Percentiles rank a stretch among this genome's conserved stretches.
phyloP scores from a whole-genome alignment of 179 eudicot species.

The Dionaea muscipula region DNA sequence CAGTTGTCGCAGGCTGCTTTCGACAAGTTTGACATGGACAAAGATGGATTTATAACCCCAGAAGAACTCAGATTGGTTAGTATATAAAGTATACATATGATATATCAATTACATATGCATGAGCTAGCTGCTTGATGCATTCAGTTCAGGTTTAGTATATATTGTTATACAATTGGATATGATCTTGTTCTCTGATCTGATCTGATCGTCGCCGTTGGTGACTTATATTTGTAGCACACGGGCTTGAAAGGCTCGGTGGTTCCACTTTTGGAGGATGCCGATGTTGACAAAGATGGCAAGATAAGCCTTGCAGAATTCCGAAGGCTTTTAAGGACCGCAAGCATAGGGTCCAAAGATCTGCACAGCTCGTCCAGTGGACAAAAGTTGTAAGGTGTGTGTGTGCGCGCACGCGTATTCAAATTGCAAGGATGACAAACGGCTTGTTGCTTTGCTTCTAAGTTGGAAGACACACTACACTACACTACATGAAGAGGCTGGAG shows the following conservation, averaged over 20 bases:
- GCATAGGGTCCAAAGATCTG: conserved; percentile 35
- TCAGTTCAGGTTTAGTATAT: too few species aligned
- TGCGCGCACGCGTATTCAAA: too few species aligned
- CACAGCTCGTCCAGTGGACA: conserved; percentile 22
- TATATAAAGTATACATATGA: conserved; percentile 8
- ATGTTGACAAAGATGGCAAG: conserved; percentile 78
- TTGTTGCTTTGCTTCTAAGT: too few species aligned
- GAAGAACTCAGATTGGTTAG: conserved; percentile 81
- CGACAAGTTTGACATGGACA: conserved; percentile 83
- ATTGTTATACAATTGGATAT: neutral
- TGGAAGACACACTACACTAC: too few species aligned
- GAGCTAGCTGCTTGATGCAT: too few species aligned
- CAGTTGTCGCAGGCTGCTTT: conserved; percentile 77
- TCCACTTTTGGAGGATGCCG: conserved; percentile 86
- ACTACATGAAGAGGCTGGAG: too few species aligned
- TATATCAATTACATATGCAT: neutral
- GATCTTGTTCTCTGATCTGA: neutral
- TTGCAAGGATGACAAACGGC: too few species aligned
- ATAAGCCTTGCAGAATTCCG: conserved; percentile 88
- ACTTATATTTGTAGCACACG: conserved; percentile 43
- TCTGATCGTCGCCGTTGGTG: neutral
- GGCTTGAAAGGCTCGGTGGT: conserved; percentile 80
- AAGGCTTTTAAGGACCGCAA: conserved; percentile 82
- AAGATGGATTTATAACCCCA: conserved; percentile 82
- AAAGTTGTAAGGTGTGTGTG: neutral